Evolutionary conservation across 305 asterid genomes (phyloP), one percentile per base, ranked within the genome.

Genomic region (Fraxinus xanthoxyloides): DNA sequence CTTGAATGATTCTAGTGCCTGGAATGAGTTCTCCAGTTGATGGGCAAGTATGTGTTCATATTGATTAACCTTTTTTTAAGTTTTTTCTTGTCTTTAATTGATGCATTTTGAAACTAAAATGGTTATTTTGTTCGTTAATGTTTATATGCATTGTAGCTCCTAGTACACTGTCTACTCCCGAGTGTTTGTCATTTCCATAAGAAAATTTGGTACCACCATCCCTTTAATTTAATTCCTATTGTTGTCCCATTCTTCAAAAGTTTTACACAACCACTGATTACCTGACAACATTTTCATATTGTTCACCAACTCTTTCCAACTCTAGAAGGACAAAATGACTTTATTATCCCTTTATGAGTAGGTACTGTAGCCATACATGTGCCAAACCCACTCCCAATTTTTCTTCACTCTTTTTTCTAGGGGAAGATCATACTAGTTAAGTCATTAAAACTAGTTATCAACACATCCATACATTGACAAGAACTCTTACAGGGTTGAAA

Each of bases 341-440:
- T 70, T 32, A 32, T 17, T 32, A n/a, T 32, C 46, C 26, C 26
- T 7, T 32, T n/a, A 15, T 5, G 40, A 70, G 48, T 15, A 72
- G 75, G 76, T 72, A 17, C 76, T 32, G 43, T 70, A 70, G 43
- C 75, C 38, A 70, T 31, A 70, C 43, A 70, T 70, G 75, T 31
- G 43, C 43, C 23, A 69, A 30, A 30, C 43, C 43, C 9, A 31
- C 40, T 15, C n/a, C 3, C 75, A 5, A 5, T 70, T 17, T 70
- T 15, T n/a, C 21, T 70, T 65, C 72, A 65, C 1, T 65, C 32
- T 65, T 24, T 26, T 54, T 65, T 21, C 72, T 12, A 70, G n/a
- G 75, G 24, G 40, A 69, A 28, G 23, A 30, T 30, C 72, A 10
- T 3, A 43, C 54, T 43, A 43, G 54, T 43, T 43, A 40, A 40